phyloP scores from a whole-genome alignment of 805 yeast genomes.

The Yarrowia sp. region DNA sequence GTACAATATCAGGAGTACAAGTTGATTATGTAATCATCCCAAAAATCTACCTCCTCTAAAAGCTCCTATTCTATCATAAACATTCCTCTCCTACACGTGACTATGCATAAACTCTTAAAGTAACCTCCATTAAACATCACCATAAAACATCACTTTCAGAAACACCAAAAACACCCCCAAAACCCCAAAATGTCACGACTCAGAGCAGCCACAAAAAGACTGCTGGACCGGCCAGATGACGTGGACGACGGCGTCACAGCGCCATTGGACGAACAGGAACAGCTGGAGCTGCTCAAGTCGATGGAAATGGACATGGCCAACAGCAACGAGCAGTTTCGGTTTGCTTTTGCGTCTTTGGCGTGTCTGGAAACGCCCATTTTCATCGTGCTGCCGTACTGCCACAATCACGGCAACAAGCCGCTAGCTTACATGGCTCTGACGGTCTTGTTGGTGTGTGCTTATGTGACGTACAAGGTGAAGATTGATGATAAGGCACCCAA shows the following conservation, averaged over 20 bases:
- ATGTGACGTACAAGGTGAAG: constrained; percentile 28
- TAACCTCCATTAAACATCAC: too few species aligned
- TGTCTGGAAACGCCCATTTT: constrained; percentile 38
- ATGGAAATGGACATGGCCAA: constrained; percentile 32
- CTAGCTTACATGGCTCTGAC: constrained; percentile 35
- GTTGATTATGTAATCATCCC: too few species aligned
- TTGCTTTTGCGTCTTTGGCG: constrained; percentile 33
- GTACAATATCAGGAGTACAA: too few species aligned
- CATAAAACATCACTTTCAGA: too few species aligned
- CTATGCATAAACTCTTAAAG: too few species aligned
- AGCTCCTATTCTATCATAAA: too few species aligned
- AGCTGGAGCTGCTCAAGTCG: constrained; percentile 33
- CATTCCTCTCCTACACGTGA: too few species aligned
- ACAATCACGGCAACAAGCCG: constrained; percentile 28
- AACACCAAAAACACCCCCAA: too few species aligned
- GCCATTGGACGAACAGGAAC: constrained; percentile 32
- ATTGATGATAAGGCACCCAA: constrained; percentile 16
- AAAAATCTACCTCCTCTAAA: too few species aligned
- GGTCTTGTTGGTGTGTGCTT: constrained; percentile 32
- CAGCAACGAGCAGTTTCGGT: constrained; percentile 30
- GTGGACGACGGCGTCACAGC: constrained; percentile 26
- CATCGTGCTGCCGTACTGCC: constrained; percentile 33
- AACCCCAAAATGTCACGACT: constrained; percentile 34
- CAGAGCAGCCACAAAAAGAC: constrained; percentile 29
- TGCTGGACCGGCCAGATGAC: constrained; percentile 26